phyloP scores from a whole-genome alignment of 495 filamentous ascomycete genomes.

The Clohesyomyces aquaticus region DNA sequence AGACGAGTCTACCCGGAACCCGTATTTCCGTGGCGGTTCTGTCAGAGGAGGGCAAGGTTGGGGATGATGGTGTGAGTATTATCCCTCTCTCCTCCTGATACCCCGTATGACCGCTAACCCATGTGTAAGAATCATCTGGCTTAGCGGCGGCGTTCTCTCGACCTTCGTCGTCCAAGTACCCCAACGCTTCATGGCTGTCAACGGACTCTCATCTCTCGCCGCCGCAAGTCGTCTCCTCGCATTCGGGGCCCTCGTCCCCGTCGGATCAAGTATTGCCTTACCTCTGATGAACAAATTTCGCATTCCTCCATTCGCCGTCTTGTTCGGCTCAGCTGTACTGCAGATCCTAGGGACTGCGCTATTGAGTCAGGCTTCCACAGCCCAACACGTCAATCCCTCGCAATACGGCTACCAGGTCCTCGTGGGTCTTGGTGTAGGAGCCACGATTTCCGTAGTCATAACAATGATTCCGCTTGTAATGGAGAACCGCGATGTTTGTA shows the following conservation, averaged over 20 bases:
- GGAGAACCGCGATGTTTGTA: slow-evolving; percentile 4
- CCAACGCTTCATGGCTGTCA: slow-evolving; percentile 15
- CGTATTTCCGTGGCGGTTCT: slow-evolving; percentile 35
- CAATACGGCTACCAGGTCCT: slow-evolving; percentile 9
- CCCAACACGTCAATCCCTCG: background rate
- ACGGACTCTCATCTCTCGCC: slow-evolving; percentile 5
- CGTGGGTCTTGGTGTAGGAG: slow-evolving; percentile 5
- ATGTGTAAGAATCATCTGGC: slow-evolving; percentile 8
- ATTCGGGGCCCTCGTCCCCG: slow-evolving; percentile 10
- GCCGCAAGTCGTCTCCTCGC: slow-evolving; percentile 8
- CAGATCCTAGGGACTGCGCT: background rate
- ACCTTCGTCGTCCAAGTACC: slow-evolving; percentile 17
- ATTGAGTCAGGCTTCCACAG: background rate
- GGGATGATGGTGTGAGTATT: slow-evolving; percentile 22
- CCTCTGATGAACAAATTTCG: background rate
- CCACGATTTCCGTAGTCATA: background rate
- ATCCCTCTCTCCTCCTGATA: background rate
- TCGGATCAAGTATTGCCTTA: background rate
- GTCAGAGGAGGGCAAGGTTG: slow-evolving; percentile 1
- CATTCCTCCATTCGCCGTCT: background rate
- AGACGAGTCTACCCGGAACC: slow-evolving; percentile 3
- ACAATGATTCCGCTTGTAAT: background rate
- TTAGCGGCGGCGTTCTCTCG: slow-evolving; percentile 7
- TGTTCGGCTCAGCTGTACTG: background rate
- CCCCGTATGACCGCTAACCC: too few relatives aligned